Percentiles rank a stretch among this genome's conserved stretches.
phyloP scores from a whole-genome alignment of 306 rosid species.

The Oxytropis ochrocephala region DNA sequence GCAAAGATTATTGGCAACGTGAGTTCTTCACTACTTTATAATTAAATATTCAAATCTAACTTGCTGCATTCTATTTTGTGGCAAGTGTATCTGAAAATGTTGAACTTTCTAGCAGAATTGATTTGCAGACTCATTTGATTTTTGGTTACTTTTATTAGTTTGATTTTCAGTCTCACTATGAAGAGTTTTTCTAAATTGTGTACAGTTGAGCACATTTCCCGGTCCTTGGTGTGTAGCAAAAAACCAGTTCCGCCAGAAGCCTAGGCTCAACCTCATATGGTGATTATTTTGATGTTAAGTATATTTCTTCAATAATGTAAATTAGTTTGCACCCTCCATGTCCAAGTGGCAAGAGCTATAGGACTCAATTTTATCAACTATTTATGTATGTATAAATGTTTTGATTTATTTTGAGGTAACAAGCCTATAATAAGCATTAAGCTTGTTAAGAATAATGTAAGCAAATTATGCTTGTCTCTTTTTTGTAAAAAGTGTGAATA shows the following conservation, averaged over 20 bases:
- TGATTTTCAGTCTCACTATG: too few relatives aligned
- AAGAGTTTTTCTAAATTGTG: too few relatives aligned
- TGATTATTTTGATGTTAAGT: slow-evolving; percentile 23
- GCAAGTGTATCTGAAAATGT: neutral
- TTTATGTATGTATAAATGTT: slow-evolving; percentile 4
- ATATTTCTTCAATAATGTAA: neutral
- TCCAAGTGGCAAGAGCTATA: neutral
- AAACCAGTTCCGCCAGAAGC: slow-evolving; percentile 58
- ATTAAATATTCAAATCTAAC: neutral
- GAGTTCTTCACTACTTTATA: slow-evolving; percentile 23
- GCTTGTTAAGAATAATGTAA: neutral
- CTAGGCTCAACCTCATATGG: slow-evolving; percentile 50
- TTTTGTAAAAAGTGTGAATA: neutral
- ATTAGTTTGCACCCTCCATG: neutral
- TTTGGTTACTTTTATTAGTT: too few relatives aligned
- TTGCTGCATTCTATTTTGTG: neutral
- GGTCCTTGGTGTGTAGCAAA: slow-evolving; percentile 69
- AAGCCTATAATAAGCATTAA: neutral
- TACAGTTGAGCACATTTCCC: slow-evolving; percentile 84
- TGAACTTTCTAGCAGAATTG: neutral
- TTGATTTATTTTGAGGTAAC: neutral
- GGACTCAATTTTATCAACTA: neutral
- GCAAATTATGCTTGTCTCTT: neutral
- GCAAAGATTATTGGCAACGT: slow-evolving; percentile 79
- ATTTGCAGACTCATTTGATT: too few relatives aligned